Conservation (phyloP, 257 asterid genomes). For the Petrea volubilis region DNA sequence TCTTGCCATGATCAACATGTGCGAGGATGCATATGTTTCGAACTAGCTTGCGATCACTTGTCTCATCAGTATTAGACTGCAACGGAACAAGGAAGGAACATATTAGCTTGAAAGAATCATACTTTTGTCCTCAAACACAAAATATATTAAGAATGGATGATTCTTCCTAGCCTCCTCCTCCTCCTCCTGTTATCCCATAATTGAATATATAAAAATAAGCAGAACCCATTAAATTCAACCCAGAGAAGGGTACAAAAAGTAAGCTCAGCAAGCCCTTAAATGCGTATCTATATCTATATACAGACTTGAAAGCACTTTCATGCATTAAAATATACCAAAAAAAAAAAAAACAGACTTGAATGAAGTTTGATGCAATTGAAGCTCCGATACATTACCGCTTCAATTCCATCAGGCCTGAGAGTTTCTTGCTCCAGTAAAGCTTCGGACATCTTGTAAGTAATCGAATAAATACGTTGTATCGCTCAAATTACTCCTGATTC, state of each 20-base stretch:
- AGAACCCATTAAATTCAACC: not conserved
- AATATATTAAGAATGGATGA: not conserved
- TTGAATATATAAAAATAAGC: not conserved
- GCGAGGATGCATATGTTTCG: constrained; percentile 96
- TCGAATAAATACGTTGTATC: constrained; percentile 17
- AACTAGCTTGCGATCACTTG: constrained; percentile 29
- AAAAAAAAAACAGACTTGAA: too few species aligned
- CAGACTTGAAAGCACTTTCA: too few species aligned
- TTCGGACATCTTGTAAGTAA: not conserved
- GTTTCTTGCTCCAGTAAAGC: constrained; percentile 13
- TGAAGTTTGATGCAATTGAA: not conserved
- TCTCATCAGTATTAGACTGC: constrained; percentile 21
- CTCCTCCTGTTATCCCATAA: not conserved
- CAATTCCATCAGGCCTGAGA: not conserved
- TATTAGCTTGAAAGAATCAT: not conserved
- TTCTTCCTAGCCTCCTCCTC: not conserved
- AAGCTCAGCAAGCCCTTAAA: not conserved
- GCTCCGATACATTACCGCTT: constrained; percentile 15
- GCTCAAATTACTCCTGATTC: not conserved
- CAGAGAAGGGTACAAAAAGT: not conserved
- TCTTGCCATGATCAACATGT: constrained; percentile 97
- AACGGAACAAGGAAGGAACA: not conserved
- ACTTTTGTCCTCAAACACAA: constrained; percentile 1
- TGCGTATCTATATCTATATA: too few species aligned
- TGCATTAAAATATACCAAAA: too few species aligned